Base-by-base conservation (phyloP, 2,329 filamentous ascomycete genomes). In the Endoconidiophora polonica region DNA sequence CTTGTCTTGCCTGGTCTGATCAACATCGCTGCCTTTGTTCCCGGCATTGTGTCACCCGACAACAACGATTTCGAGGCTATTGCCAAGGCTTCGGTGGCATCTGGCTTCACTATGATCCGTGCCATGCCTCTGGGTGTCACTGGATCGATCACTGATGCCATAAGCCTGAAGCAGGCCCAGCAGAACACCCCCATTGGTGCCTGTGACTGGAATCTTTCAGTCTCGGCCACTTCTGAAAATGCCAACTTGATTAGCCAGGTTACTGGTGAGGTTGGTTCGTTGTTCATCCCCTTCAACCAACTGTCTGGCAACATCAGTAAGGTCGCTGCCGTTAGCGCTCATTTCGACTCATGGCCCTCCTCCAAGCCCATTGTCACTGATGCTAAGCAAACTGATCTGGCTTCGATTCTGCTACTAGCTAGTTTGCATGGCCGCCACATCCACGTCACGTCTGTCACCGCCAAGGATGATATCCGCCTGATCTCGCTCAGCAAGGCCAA, bases 231-330 rank as follows among this genome's bases (percentile, higher is more conserved):
- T 22, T 80, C 79, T 6, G 71, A 72, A 55, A 88, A 88, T 60
- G 75, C 81, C 14, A 76, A 83, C 56, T 80, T 86, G 65, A 81
- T 88, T 60, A 80, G 77, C 59, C 73, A 80, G 56, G 73, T 87
- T 50, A 77, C 79, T 16, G 70, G 74, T 45, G 82, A 87, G 56
- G 83, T 88, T 50, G 84, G 83, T 24, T 86, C 83, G 18, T 70
- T 88, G 41, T 88, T 86, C 67, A 83, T 88, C 55, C 83, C 83
- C 12, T 88, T 88, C 71, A 86, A 88, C 64, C 76, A 85, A 62
- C 68, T 87, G 23, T 83, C 81, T 53, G 83, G 82, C 57, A 88
- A 87, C 63, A 86, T 88, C 63, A 86, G 78, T 72, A 86, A 86
- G 68, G 83, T 87, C 43, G 81, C 83, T 18, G 78, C 83, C 7